Evolutionary conservation across 2,329 filamentous ascomycete species (phyloP).

Genomic region (Colletotrichum sp.): DNA sequence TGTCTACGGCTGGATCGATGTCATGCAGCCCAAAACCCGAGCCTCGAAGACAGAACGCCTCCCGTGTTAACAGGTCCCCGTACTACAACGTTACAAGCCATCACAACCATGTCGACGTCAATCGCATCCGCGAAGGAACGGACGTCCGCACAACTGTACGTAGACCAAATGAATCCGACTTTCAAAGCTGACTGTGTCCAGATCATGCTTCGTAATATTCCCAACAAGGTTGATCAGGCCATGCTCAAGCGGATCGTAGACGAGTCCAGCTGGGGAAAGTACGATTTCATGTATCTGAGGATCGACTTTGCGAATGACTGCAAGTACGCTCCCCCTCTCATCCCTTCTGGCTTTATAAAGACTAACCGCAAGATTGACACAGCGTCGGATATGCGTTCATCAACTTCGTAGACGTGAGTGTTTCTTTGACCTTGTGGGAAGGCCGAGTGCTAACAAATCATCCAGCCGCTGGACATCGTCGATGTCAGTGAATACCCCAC

Average conservation of each 20-base stretch:
- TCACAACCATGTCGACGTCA: slow-evolving; percentile 68
- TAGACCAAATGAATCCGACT: slow-evolving; percentile 1
- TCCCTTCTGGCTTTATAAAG: too few species aligned
- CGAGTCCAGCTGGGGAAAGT: slow-evolving; percentile 78
- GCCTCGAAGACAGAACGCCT: slow-evolving; percentile 54
- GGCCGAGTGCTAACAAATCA: slow-evolving; percentile 38
- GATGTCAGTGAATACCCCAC: slow-evolving; percentile 52
- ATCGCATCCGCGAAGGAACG: slow-evolving; percentile 66
- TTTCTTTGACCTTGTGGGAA: background rate
- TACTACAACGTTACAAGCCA: slow-evolving; percentile 54
- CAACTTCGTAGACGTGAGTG: slow-evolving; percentile 82
- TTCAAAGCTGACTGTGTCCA: slow-evolving; percentile 35
- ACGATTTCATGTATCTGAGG: slow-evolving; percentile 94
- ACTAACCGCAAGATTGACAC: slow-evolving; percentile 2
- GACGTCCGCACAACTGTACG: slow-evolving; percentile 79
- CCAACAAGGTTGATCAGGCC: slow-evolving; percentile 82
- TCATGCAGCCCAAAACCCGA: slow-evolving; percentile 39
- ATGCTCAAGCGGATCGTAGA: slow-evolving; percentile 84
- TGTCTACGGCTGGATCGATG: background rate
- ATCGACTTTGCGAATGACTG: slow-evolving; percentile 87
- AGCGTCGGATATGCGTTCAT: slow-evolving; percentile 98
- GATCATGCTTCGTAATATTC: slow-evolving; percentile 96
- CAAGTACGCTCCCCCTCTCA: slow-evolving; percentile 64
- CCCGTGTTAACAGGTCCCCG: slow-evolving; percentile 49
- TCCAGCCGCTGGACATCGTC: slow-evolving; percentile 74